Base-by-base conservation (phyloP, 441 rosid genomes). In the Melastoma candidum region DNA sequence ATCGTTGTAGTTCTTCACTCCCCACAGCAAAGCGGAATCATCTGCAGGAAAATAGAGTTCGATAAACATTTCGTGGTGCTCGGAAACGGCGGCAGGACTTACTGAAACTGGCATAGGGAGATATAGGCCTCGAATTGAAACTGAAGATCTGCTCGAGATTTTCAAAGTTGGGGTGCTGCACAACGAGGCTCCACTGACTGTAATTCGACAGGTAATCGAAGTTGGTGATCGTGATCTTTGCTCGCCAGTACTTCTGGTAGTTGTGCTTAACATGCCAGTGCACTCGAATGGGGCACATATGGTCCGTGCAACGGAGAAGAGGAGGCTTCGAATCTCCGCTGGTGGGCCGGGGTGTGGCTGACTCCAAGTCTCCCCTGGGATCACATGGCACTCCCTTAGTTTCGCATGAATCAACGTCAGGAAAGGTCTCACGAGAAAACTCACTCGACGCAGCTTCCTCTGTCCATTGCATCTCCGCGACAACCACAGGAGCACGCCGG, bases 1-100 rank as follows among this genome's bases (percentile, higher is more conserved):
- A 44, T 45, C 59, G n/a, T 55, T 45, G 49, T 55, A 55, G 59
- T 29, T 17, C 49, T 55, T 44, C 26, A 55, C 59, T 55, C 58
- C 58, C 47, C 47, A 55, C 1, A 55, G 32, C 49, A 55, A 24
- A 2, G 48, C 58, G 17, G 58, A 43, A 25, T 55, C 58, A 44
- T 55, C 48, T 55, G 58, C 11, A 25, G 39, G 4, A 51, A 11
- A 51, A 13, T 4, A 25, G 12, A 51, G 0, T 11, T 9, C 41
- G 25, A 47, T 7, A 47, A 14, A 8, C 25, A 2, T 41, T 36
- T 36, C 41, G 7, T 2, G 8, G 41, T 36, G 41, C 41, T 36
- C 41, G 7, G 36, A 29, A 29, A 29, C 7, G 36, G 36, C 7
- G 36, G 36, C 0, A 29, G 36, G 36, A 36, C 36, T 24, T 54